A percentile compares a stretch with the other conserved stretches of the same genome.
Conservation (phyloP, 768 basidiomycete species). For the Suillus weaverae region DNA sequence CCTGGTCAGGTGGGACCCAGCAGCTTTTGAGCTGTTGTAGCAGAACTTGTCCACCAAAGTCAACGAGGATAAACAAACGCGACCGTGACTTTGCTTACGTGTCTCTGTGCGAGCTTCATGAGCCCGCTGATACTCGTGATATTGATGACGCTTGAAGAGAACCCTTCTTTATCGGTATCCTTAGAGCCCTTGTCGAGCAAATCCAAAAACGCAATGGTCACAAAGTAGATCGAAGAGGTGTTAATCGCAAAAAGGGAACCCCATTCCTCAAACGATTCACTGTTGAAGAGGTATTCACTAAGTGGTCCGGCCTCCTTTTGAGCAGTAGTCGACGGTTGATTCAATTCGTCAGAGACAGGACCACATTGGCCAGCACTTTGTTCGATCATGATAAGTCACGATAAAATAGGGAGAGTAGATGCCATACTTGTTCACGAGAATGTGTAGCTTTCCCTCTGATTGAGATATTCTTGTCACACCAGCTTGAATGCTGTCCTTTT, state of each 20-base stretch:
- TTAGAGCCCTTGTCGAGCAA: constrained; percentile 71
- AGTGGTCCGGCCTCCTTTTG: constrained; percentile 63
- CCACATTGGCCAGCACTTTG: constrained; percentile 74
- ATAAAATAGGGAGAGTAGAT: neutral
- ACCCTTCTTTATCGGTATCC: constrained; percentile 56
- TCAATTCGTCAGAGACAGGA: constrained; percentile 59
- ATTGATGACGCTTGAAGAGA: constrained; percentile 70
- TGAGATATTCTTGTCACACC: constrained; percentile 42
- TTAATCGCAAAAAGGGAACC: constrained; percentile 62
- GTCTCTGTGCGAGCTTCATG: constrained; percentile 69
- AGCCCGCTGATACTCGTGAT: constrained; percentile 77
- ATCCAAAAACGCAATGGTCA: constrained; percentile 74
- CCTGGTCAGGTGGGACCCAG: constrained; percentile 72
- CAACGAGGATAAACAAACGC: neutral
- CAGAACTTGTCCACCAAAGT: constrained; percentile 51
- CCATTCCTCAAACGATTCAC: constrained; percentile 67
- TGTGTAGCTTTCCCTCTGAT: constrained; percentile 67
- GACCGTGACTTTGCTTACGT: constrained; percentile 48
- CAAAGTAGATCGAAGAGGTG: constrained; percentile 75
- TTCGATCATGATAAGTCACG: constrained; percentile 1
- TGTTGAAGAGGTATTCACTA: constrained; percentile 68
- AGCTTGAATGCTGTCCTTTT: constrained; percentile 61
- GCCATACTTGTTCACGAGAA: constrained; percentile 79
- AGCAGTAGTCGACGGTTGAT: constrained; percentile 54
- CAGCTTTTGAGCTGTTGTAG: constrained; percentile 82